phyloP scores from a whole-genome alignment of 108 stramenopile species.

The Nannochloropsis salina region DNA sequence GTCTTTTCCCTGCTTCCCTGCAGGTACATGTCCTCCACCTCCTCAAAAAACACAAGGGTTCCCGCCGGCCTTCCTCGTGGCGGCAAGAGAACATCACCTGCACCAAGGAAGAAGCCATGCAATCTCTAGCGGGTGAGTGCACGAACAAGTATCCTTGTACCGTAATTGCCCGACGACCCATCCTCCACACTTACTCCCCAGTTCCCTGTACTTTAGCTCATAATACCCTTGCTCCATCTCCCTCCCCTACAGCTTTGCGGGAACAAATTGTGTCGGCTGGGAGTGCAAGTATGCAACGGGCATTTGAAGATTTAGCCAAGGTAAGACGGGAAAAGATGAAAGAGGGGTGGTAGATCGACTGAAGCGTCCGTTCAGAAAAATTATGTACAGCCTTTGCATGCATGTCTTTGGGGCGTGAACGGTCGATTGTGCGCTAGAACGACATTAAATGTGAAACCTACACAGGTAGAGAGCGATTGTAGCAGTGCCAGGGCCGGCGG shows the following conservation, averaged over 20 bases:
- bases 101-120: conserved; percentile 63
- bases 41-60: conserved; percentile 70
- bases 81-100: conserved; percentile 62
- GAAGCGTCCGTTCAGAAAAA: background rate
- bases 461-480: conserved; percentile 67
- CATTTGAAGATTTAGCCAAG: background rate
- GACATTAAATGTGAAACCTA: background rate
- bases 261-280: background rate
- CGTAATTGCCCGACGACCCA: background rate
- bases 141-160: background rate
- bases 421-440: no score
- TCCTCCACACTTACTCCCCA: background rate
- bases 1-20: background rate
- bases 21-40: conserved; percentile 76
- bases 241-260: background rate
- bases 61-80: conserved; percentile 68
- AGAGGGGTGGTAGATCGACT: background rate
- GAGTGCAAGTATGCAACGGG: background rate
- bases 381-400: no score
- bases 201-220: background rate
- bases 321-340: background rate
- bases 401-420: no score
- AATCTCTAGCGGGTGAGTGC: conserved; percentile 58
- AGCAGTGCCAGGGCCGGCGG: conserved; percentile 70
- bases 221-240: background rate